phyloP scores from a whole-genome alignment of 169 alveolate species.

The Plasmodium relictum region DNA sequence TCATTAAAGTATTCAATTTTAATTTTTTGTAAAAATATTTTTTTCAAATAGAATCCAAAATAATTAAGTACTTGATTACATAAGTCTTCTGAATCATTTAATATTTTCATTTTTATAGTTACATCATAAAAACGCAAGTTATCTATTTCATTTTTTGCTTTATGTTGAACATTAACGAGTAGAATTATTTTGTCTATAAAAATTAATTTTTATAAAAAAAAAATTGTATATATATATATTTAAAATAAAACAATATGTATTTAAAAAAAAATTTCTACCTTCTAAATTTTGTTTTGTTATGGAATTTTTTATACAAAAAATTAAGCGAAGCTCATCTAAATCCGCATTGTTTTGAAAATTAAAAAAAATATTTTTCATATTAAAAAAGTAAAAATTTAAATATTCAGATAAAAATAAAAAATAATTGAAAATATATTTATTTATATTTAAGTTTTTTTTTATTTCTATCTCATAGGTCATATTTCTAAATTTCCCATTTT shows the following conservation, averaged over 20 bases:
- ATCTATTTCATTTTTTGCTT: background rate
- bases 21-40: conserved; percentile 9
- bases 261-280: background rate
- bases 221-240: background rate
- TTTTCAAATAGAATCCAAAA: conserved; percentile 7
- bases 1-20: background rate
- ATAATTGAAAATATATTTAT: conserved; percentile 7
- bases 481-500: background rate
- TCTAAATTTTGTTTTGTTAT: background rate
- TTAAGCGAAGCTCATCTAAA: conserved; percentile 13
- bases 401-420: conserved; percentile 57
- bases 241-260: background rate
- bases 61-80: conserved; percentile 14
- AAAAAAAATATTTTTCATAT: conserved; percentile 31
- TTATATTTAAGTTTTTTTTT: background rate
- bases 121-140: conserved; percentile 9
- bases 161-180: conserved; percentile 25
- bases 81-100: conserved; percentile 39
- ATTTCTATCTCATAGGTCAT: conserved; percentile 15
- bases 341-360: conserved; percentile 14
- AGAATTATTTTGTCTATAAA: conserved; percentile 25
- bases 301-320: conserved; percentile 5
- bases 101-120: conserved; percentile 27
- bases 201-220: background rate
- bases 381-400: conserved; percentile 44